Base-by-base conservation (phyloP, 1,284 basidiomycete genomes). In the Rhodotorula sp. region DNA sequence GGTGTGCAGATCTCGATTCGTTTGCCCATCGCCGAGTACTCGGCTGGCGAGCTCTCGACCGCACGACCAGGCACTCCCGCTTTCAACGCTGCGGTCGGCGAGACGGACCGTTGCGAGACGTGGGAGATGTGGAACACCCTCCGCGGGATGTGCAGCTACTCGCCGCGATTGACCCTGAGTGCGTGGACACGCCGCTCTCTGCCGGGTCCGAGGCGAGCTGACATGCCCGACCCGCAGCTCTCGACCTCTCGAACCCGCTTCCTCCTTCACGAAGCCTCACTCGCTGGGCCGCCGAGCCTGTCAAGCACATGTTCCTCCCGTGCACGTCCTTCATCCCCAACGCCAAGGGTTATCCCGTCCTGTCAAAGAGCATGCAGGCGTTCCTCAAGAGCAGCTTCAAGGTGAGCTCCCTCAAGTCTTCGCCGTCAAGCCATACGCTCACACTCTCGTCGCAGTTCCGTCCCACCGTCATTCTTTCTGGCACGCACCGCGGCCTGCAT, bases 41-140 rank as follows among this genome's bases (percentile, higher is more conserved):
- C 74, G 65, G 80, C 67, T 77, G 79, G 73, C 48, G 61, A 72
- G 68, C 61, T 76, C 49, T 56, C 55, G 8, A 34, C 74, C 64
- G 67, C 73, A 12, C 73, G 74, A 25, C 67, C 73, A 3, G 72
- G 73, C 7, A 71, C 74, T 21, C 74, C 73, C 67, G 73, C 68
- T 17, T 73, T 67, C 46, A 59, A 69, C 3, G 59, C 60, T 44
- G 3, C 64, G 49, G 27, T 82, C 80, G 21, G 81, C 84, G 63
- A 86, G 74, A 85, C 85, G 12, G 90, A 92, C 75, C 85, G 91
- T 34, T 90, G 90, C 79, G 88, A 88, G 9, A 92, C 91, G 2
- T 99, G 96, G 95, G 95, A 99, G 81, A 93, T 94, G 86, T 99
- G 97, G 97, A 95, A 98, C 81, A 87, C 89, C 59, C 91, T 99